Evolutionary conservation across 768 basidiomycete species (phyloP), one percentile per base, ranked within the genome.

Genomic region (Coprinopsis cinerea): DNA sequence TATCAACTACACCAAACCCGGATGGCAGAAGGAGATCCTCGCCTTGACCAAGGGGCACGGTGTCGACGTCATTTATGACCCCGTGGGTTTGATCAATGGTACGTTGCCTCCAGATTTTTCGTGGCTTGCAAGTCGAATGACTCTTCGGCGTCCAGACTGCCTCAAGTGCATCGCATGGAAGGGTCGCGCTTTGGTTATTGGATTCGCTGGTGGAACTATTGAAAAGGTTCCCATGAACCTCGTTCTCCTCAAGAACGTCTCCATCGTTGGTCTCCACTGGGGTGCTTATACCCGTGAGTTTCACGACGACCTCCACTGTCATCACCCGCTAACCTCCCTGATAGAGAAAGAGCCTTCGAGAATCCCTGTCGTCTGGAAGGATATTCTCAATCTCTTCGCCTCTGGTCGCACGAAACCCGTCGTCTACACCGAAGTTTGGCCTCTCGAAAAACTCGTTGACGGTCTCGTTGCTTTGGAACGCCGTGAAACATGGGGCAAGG

Each of bases 111-210:
- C n/a, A 39, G 32, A 30, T 34, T n/a, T 43, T 43, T 14, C 27
- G 23, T 25, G 10, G 32, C 47, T 27, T 6, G 27, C 2, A 34
- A 37, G 10, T 2, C 18, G 45, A 20, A 46, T 10, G 6, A 43
- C 39, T 22, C 17, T 48, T 35, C 24, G 15, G 27, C 43, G 18
- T 17, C 11, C 39, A 89, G 92, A 91, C 63, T 85, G 78, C 41
- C 62, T 97, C 49, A 98, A 94, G 63, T 95, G 92, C 63, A 89
- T 93, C 49, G 88, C 87, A 0, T 97, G 94, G 84, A 93, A 94
- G 63, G 92, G 94, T 1, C 79, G 95, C 13, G 84, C 88, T 1
- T 59, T 99, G 10, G 88, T 98, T n/a, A 84, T 99, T 45, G 96
- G 95, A 4, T 98, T 94, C 64, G 91, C 88, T 2, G 88, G 77